phyloP scores from a whole-genome alignment of 2,329 filamentous ascomycete genomes.

The Juglanconis oblonga region DNA sequence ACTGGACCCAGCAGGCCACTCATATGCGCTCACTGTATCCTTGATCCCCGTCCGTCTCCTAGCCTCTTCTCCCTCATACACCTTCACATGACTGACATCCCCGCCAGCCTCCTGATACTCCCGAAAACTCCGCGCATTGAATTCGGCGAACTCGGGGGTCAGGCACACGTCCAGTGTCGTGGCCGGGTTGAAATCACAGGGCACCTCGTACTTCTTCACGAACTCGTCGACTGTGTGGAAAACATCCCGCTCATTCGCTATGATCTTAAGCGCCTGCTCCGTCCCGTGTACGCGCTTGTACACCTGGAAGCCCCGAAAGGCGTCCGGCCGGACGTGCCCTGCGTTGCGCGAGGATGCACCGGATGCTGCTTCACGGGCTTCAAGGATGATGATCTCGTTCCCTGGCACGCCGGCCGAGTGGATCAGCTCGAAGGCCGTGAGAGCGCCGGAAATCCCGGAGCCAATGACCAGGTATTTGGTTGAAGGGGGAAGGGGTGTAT shows the following conservation, averaged over 20 bases:
- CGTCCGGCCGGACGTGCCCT: slow-evolving; percentile 42
- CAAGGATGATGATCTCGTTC: slow-evolving; percentile 36
- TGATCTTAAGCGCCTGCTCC: slow-evolving; percentile 43
- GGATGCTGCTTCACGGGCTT: slow-evolving; percentile 41
- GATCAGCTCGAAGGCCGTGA: slow-evolving; percentile 39
- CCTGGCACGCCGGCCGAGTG: slow-evolving; percentile 29
- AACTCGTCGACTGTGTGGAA: slow-evolving; percentile 36
- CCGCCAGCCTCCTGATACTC: slow-evolving; percentile 40
- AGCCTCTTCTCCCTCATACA: slow-evolving; percentile 38
- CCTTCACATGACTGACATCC: slow-evolving; percentile 39
- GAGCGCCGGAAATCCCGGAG: slow-evolving; percentile 38
- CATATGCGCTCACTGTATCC: slow-evolving; percentile 42
- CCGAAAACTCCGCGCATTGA: slow-evolving; percentile 37
- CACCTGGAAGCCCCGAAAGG: slow-evolving; percentile 44
- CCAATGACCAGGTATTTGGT: slow-evolving; percentile 38
- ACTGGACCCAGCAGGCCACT: slow-evolving; percentile 47
- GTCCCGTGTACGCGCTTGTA: slow-evolving; percentile 39
- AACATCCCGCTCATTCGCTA: slow-evolving; percentile 41
- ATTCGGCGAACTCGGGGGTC: slow-evolving; percentile 42
- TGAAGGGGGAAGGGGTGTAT: slow-evolving; percentile 26
- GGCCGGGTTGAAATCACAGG: slow-evolving; percentile 44
- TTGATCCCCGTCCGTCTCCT: slow-evolving; percentile 33
- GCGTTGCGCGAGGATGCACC: slow-evolving; percentile 43
- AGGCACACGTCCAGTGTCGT: slow-evolving; percentile 48
- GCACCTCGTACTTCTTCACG: slow-evolving; percentile 36